Evolutionary conservation across 306 rosid species (phyloP).

Genomic region (Canavalia gladiata): DNA sequence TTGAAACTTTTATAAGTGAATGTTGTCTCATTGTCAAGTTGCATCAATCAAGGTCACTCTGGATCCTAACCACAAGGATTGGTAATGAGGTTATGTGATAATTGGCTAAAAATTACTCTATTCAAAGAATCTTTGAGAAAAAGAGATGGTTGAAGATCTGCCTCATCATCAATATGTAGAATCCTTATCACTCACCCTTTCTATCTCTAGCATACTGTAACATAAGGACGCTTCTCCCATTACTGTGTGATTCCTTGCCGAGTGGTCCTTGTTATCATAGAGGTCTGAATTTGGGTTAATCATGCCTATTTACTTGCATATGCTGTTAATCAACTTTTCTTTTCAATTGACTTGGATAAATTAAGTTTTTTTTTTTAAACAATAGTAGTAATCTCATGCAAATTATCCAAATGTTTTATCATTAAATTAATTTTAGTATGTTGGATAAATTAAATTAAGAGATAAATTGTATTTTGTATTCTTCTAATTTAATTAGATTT

Average conservation of each 20-base stretch:
- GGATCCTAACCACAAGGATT: constrained; percentile 51
- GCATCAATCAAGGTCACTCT: constrained; percentile 52
- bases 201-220: constrained; percentile 51
- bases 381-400: too few species aligned
- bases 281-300: background rate
- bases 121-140: constrained; percentile 60
- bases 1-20: background rate
- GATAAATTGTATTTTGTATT: too few species aligned
- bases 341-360: too few species aligned
- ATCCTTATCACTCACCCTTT: constrained; percentile 62
- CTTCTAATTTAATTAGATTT: too few species aligned
- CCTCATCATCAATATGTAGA: constrained; percentile 53
- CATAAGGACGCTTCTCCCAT: constrained; percentile 53
- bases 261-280: constrained; percentile 52
- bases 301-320: background rate
- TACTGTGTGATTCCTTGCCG: constrained; percentile 44
- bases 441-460: too few species aligned
- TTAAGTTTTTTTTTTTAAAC: too few species aligned
- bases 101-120: constrained; percentile 65
- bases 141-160: constrained; percentile 54
- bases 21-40: constrained; percentile 51
- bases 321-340: background rate
- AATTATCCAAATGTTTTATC: too few species aligned
- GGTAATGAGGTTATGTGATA: constrained; percentile 60
- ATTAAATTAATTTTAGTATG: too few species aligned